A percentile compares a stretch with the other conserved stretches of the same genome.
Conservation (phyloP, 2,329 filamentous ascomycete species). For the Bipolaris gigantea region DNA sequence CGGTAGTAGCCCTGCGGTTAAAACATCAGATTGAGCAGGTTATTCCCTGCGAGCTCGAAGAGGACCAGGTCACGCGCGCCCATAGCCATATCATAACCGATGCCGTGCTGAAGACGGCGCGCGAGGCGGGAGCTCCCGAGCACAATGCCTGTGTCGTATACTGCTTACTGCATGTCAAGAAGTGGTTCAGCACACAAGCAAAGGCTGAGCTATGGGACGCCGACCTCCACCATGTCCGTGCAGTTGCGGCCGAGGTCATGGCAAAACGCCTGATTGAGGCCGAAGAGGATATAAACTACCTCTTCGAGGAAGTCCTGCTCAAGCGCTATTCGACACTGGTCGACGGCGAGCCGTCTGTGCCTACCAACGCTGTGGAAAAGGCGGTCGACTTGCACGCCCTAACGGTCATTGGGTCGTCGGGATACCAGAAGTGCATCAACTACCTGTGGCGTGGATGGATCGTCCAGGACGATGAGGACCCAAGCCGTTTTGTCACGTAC, state of each 20-base stretch:
- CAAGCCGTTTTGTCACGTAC: conserved; percentile 87
- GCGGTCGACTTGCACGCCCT: conserved; percentile 92
- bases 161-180: conserved; percentile 72
- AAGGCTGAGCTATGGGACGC: conserved; percentile 87
- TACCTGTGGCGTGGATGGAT: conserved; percentile 96
- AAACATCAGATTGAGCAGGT: conserved; percentile 89
- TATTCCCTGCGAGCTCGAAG: conserved; percentile 86
- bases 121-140: conserved; percentile 75
- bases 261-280: conserved; percentile 87
- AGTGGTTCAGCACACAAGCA: conserved; percentile 80
- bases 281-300: conserved; percentile 76
- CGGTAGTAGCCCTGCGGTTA: conserved; percentile 83
- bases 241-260: conserved; percentile 84
- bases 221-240: conserved; percentile 76
- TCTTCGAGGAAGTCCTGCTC: conserved; percentile 79
- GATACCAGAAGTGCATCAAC: conserved; percentile 92
- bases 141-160: conserved; percentile 80
- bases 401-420: conserved; percentile 83
- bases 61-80: conserved; percentile 70
- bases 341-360: conserved; percentile 69
- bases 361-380: conserved; percentile 88
- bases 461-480: conserved; percentile 91
- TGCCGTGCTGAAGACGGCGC: conserved; percentile 77
- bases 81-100: conserved; percentile 85
- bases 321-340: conserved; percentile 84